Evolutionary conservation across 1,284 basidiomycete genomes (phyloP).

Genomic region (Phellopilus nigrolimitatus): DNA sequence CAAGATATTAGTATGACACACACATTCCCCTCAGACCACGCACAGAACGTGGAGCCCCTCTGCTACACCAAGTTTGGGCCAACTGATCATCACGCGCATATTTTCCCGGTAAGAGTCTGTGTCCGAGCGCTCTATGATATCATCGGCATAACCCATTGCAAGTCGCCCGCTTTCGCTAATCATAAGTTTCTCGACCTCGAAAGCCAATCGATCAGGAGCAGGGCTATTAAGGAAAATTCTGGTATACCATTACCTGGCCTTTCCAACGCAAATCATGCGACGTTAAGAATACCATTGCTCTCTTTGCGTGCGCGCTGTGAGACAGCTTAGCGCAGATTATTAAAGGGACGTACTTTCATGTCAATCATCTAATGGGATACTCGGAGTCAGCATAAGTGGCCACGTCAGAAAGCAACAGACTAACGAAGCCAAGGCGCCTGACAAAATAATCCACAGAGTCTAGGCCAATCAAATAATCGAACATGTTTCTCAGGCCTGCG

Average conservation of each 20-base stretch:
- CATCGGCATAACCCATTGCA: slow-evolving; percentile 6
- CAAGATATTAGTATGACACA: not conserved
- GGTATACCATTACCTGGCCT: not conserved
- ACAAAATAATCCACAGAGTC: not conserved
- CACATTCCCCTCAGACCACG: not conserved
- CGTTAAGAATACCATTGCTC: slow-evolving; percentile 4
- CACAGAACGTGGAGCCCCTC: slow-evolving; percentile 9
- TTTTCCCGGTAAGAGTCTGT: not conserved
- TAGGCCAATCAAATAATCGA: not conserved
- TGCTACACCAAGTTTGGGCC: slow-evolving; percentile 9
- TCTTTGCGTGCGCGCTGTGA: not conserved
- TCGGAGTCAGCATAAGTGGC: not conserved
- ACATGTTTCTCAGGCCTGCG: slow-evolving; percentile 6
- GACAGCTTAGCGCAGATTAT: not conserved
- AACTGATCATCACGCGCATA: slow-evolving; percentile 6
- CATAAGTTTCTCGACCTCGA: slow-evolving; percentile 10
- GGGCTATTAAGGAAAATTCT: no score
- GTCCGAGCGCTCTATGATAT: not conserved
- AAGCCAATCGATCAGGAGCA: no score
- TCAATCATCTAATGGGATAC: slow-evolving; percentile 14
- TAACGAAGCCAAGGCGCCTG: slow-evolving; percentile 5
- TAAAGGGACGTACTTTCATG: not conserved
- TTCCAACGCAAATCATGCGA: slow-evolving; percentile 5
- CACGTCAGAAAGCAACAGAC: not conserved
- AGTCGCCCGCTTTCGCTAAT: slow-evolving; percentile 9